phyloP scores from a whole-genome alignment of 768 basidiomycete species.

The Mycena floridula region DNA sequence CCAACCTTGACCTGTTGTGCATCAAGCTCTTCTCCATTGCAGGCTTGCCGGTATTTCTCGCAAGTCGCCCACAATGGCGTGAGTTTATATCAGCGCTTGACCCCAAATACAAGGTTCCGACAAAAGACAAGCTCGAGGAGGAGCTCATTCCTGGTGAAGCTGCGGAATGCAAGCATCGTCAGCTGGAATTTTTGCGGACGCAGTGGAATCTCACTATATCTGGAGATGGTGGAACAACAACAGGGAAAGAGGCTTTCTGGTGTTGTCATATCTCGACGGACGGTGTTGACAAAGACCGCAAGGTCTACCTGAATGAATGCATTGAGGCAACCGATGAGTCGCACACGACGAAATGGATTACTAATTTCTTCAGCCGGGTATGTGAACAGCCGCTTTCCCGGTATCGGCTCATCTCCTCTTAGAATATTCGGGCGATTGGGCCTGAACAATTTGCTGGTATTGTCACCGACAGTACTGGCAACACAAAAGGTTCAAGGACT shows the following conservation, averaged over 20 bases:
- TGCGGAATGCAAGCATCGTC: conserved; percentile 1
- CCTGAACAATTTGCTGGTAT: conserved; percentile 13
- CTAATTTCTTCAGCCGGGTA: conserved; percentile 10
- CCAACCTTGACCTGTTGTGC: neutral
- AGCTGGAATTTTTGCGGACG: conserved; percentile 2
- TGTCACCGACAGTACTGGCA: conserved; percentile 22
- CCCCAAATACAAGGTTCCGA: conserved; percentile 1
- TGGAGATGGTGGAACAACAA: conserved; percentile 23
- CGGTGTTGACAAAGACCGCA: conserved; percentile 11
- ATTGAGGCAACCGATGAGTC: conserved; percentile 18
- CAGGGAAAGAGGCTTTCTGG: conserved; percentile 19
- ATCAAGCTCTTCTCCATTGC: neutral
- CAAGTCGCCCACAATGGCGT: neutral
- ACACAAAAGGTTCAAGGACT: conserved; percentile 12
- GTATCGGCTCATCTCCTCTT: neutral
- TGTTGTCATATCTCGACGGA: conserved; percentile 25
- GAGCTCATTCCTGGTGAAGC: conserved; percentile 11
- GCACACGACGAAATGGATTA: conserved; percentile 21
- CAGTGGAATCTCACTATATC: conserved; percentile 13
- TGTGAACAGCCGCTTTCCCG: neutral
- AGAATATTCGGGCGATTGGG: conserved; percentile 15
- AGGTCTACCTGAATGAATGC: conserved; percentile 21
- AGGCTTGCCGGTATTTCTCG: neutral
- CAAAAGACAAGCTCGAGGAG: conserved; percentile 4
- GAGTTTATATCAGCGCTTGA: neutral